These are phyloP conservation scores for Oryza longistaminata DNA, from an alignment of 176 grass and related monocot genomes.

Conservation along the genomic window DNA sequence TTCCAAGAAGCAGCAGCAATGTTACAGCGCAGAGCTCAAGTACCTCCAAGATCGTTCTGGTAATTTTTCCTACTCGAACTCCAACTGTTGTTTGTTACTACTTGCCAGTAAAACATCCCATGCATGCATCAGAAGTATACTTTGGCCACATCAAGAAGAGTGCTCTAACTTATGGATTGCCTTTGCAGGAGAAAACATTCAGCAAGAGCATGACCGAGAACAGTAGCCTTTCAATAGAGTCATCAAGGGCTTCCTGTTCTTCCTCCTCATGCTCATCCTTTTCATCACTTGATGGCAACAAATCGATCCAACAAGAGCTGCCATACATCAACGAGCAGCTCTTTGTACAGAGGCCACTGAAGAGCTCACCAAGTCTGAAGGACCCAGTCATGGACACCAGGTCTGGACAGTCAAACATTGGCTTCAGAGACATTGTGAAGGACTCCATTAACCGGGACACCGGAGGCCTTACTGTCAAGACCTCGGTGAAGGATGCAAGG, in stretches of 20 bases:
- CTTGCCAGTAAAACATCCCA: background rate
- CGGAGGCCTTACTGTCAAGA: slow-evolving; percentile 55
- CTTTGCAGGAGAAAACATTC: slow-evolving; percentile 81
- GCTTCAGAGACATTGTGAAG: slow-evolving; percentile 77
- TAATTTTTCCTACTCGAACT: slow-evolving; percentile 44
- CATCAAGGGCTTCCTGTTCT: slow-evolving; percentile 83
- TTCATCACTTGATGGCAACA: slow-evolving; percentile 71
- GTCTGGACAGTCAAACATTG: slow-evolving; percentile 28
- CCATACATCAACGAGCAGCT: slow-evolving; percentile 53
- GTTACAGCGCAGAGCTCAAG: slow-evolving; percentile 47
- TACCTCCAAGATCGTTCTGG: slow-evolving; percentile 62
- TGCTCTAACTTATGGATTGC: slow-evolving; percentile 23
- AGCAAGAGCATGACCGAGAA: slow-evolving; percentile 89
- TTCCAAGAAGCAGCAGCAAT: slow-evolving; percentile 43
- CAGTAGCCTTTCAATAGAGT: slow-evolving; percentile 79
- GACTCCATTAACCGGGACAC: slow-evolving; percentile 67
- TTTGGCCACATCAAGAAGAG: background rate
- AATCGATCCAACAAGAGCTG: slow-evolving; percentile 59
- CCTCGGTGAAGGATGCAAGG: slow-evolving; percentile 46
- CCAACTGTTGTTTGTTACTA: background rate
- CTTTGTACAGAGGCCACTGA: slow-evolving; percentile 51
- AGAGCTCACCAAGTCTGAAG: slow-evolving; percentile 52
- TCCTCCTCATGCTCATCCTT: slow-evolving; percentile 89
- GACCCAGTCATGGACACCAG: slow-evolving; percentile 31
- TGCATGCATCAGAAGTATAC: background rate